Base-by-base conservation (phyloP, 1,284 basidiomycete species). In the Cryptococcus sp. region DNA sequence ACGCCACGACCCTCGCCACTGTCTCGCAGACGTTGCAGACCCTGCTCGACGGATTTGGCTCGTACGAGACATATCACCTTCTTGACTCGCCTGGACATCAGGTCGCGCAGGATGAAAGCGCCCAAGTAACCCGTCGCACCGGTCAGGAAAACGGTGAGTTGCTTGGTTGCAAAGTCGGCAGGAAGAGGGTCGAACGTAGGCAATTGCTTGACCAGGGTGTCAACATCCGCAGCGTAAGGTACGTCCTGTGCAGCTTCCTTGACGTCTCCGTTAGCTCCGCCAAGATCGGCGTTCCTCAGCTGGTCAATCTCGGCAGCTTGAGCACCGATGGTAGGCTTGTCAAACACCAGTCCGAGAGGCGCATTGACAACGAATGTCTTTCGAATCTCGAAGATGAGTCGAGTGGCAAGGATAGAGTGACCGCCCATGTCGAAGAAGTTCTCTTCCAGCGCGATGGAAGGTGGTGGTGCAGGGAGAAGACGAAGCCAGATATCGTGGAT, bases 341-440 rank as follows among this genome's bases (percentile, higher is more conserved):
- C 91, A 77, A 98, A 99, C 31, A 99, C 88, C 47, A 98, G 82
- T 10, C 93, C 92, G 19, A 99, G 82, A 0, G 96, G 95, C 3
- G 92, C 92, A 60, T 94, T 88, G 45, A 97, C 84, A 15, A 95
- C 88, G 73, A 99, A 95, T 0, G 84, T 81, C 81, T 95, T 97
- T 74, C 96, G 88, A 61, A 99, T 88, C 79, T 97, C 93, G 74
- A 99, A 99, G 67, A 99, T 92, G 62, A 99, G 86, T 31, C 95
- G 87, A 3, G 95, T 99, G 0, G 95, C 96, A 23, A 99, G 85
- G 71, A 99, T 98, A 15, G 96, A 99, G 80, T 99, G 96, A 2
- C 96, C 96, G 41, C 96, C 96, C 31, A 99, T 84, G 78, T 99
- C 96, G 80, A 98, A 99, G 85, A 99, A 99, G 78, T 86, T 92